Evolutionary conservation across 495 filamentous ascomycete species (phyloP).

Genomic region (Annulohypoxylon moriforme): DNA sequence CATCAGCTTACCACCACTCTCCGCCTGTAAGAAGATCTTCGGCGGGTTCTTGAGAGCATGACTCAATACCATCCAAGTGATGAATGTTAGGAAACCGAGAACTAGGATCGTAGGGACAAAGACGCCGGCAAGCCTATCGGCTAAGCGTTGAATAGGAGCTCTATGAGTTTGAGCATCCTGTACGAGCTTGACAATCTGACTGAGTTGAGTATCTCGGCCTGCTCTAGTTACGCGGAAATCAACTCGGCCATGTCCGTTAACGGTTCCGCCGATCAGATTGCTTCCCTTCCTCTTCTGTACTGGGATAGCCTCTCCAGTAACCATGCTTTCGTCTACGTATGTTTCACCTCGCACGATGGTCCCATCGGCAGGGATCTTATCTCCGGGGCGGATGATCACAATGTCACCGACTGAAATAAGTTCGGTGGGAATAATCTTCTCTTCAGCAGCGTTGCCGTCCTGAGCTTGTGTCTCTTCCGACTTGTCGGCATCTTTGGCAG

Average conservation of each 20-base stretch:
- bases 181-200: constrained; percentile 96
- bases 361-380: constrained; percentile 97
- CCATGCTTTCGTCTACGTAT: constrained; percentile 98
- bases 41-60: constrained; percentile 84
- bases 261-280: constrained; percentile 90
- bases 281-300: constrained; percentile 87
- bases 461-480: constrained; percentile 60
- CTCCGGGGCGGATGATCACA: constrained; percentile 90
- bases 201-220: constrained; percentile 94
- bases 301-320: constrained; percentile 95
- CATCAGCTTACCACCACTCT: constrained; percentile 90
- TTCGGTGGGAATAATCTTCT: constrained; percentile 89
- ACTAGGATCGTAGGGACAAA: constrained; percentile 92
- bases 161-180: constrained; percentile 95
- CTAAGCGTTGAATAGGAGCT: constrained; percentile 94
- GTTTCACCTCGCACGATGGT: constrained; percentile 87
- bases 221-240: constrained; percentile 95
- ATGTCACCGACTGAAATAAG: constrained; percentile 95
- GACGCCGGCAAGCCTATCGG: constrained; percentile 90
- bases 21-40: constrained; percentile 84
- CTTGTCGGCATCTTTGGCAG: constrained; percentile 47
- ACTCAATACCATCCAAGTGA: constrained; percentile 94
- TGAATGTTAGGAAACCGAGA: constrained; percentile 86
- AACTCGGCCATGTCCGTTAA: constrained; percentile 90
- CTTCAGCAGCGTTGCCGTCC: constrained; percentile 73